A percentile compares a stretch with the other conserved stretches of the same genome.
phyloP scores from a whole-genome alignment of 306 rosid genomes.

The Quercus dentata region DNA sequence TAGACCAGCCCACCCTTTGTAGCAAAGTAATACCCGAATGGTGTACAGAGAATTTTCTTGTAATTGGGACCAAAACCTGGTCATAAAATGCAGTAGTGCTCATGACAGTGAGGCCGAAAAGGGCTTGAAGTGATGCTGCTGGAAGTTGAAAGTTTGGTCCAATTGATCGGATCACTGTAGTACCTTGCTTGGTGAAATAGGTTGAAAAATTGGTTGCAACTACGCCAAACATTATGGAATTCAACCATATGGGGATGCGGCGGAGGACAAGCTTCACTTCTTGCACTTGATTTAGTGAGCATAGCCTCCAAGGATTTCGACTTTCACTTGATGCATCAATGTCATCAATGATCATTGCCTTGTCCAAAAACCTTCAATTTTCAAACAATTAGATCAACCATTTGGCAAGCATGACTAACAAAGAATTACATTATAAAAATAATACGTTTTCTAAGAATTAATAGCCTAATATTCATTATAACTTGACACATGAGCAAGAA shows the following conservation, averaged over 20 bases:
- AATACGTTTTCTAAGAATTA: no score
- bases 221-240: constrained; percentile 24
- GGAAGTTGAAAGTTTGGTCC: constrained; percentile 31
- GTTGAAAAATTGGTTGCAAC: constrained; percentile 34
- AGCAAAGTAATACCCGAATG: constrained; percentile 35
- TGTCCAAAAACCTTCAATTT: constrained; percentile 32
- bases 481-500: no score
- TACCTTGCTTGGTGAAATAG: constrained; percentile 41
- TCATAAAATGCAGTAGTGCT: constrained; percentile 32
- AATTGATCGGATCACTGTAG: constrained; percentile 27
- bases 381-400: not conserved
- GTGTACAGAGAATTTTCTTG: constrained; percentile 18
- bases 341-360: constrained; percentile 36
- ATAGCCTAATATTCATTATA: no score
- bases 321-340: constrained; percentile 18
- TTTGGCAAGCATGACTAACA: no score
- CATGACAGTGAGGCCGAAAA: constrained; percentile 25
- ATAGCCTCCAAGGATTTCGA: constrained; percentile 38
- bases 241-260: constrained; percentile 36
- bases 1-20: constrained; percentile 42
- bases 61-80: constrained; percentile 16
- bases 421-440: no score
- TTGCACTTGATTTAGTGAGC: constrained; percentile 37
- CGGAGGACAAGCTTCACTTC: constrained; percentile 37
- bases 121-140: constrained; percentile 36